Evolutionary conservation across 2,329 filamentous ascomycete species (phyloP), one percentile per base, ranked within the genome.

Genomic region (Rhynchosporium secalis): DNA sequence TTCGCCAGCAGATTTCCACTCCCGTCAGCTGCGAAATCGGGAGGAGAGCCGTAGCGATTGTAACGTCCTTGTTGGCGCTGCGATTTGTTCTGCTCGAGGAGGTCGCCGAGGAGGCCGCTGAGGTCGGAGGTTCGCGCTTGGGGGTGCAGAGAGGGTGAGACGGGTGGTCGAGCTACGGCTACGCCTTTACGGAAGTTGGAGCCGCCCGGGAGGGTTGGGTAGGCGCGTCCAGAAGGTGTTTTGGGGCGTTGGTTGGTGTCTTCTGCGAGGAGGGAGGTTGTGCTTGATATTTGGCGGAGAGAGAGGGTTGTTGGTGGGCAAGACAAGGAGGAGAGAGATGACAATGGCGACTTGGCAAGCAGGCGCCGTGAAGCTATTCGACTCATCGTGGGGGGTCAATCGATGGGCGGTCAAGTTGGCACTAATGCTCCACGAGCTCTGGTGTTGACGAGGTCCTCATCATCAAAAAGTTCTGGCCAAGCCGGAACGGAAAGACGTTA

Each of bases 261-360:
- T 48, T 56, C 51, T 58, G 43, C 46, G 9, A 26, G 15, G 38
- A 47, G 45, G 46, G 46, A 43, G n/a, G 46, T 26, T 10, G 52
- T 47, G 20, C 71, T 72, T 1, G 76, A 77, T 58, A 79, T 76
- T 1, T 68, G 62, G 62, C 72, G 69, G 33, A 72, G 48, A 41
- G 20, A 61, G 51, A 9, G 62, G 7, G 49, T 54, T 67, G 9
- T 13, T 58, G 15, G 57, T 29, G 8, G 61, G 58, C 9, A 56
- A 38, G 28, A 58, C 33, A 5, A 55, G 33, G 29, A 58, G 41
- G 64, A 59, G 15, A 67, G 33, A 9, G 55, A 15, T 26, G 48
- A 56, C 8, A 68, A 58, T 51, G 70, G 68, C 55, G 66, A 70
- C 65, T 70, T 67, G n/a, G 69, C 69, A 66, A 72, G 55, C 12